These are phyloP conservation scores for Colletotrichum lindemuthianum DNA, from an alignment of 2,329 filamentous ascomycete genomes.

Conservation along the genomic window DNA sequence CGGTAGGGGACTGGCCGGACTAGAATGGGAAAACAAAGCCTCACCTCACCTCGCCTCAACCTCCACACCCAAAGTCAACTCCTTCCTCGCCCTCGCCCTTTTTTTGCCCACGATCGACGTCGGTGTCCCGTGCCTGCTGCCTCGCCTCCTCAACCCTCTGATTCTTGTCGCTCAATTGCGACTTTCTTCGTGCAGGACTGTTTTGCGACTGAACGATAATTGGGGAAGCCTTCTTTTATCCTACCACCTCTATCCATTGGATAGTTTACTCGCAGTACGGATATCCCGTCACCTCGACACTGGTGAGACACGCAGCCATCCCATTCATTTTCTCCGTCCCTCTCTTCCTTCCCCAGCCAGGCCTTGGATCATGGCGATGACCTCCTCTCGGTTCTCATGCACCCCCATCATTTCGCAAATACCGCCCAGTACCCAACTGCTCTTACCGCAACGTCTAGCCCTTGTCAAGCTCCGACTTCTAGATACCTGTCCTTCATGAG, in stretches of 20 bases:
- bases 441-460: neutral
- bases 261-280: conserved; percentile 23
- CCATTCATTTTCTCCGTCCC: conserved; percentile 23
- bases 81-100: conserved; percentile 43
- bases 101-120: conserved; percentile 39
- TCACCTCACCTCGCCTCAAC: conserved; percentile 47
- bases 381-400: neutral
- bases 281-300: conserved; percentile 17
- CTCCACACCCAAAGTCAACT: conserved; percentile 42
- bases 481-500: conserved; percentile 33
- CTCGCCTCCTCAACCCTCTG: conserved; percentile 42
- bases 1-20: conserved; percentile 25
- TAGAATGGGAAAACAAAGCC: conserved; percentile 51
- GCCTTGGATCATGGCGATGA: conserved; percentile 7
- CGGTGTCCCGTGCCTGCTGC: conserved; percentile 37
- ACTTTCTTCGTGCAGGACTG: conserved; percentile 44
- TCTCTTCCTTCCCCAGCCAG: conserved; percentile 22
- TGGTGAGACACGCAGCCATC: conserved; percentile 34
- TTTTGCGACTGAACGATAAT: conserved; percentile 29
- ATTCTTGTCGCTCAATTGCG: conserved; percentile 51
- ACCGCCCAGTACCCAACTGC: neutral
- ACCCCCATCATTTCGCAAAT: neutral
- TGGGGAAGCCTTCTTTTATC: conserved; percentile 33
- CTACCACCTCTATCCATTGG: conserved; percentile 12
- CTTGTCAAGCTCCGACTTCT: conserved; percentile 14